Evolutionary conservation across 2,329 filamentous ascomycete species (phyloP).

Genomic region (Claviceps sp.): DNA sequence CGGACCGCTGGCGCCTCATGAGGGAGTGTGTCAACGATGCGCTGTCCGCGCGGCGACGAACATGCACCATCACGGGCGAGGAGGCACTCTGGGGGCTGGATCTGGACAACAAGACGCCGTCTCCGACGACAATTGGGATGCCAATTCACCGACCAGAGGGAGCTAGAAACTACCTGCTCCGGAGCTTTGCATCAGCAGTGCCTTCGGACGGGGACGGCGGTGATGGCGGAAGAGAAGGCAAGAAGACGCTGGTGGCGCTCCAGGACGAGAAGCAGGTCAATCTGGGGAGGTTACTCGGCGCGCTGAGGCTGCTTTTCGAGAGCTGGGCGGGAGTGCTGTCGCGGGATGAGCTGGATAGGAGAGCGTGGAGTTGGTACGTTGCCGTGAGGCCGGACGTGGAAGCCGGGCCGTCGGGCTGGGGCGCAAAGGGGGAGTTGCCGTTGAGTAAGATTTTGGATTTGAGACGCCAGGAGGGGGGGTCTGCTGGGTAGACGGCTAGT

Average conservation of each 20-base stretch:
- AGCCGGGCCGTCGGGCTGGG: constrained; percentile 65
- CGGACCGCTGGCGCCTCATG: constrained; percentile 51
- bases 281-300: constrained; percentile 53
- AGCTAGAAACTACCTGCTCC: constrained; percentile 45
- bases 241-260: constrained; percentile 36
- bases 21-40: constrained; percentile 41
- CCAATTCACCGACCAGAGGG: constrained; percentile 63
- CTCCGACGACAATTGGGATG: constrained; percentile 36
- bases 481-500: not conserved
- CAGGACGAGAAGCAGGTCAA: constrained; percentile 55
- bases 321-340: constrained; percentile 59
- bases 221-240: constrained; percentile 18
- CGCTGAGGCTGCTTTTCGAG: constrained; percentile 56
- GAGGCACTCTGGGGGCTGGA: constrained; percentile 51
- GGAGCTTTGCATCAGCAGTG: constrained; percentile 40
- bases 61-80: constrained; percentile 23
- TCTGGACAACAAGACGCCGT: constrained; percentile 33
- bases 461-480: constrained; percentile 13
- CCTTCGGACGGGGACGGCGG: constrained; percentile 13
- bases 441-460: constrained; percentile 53
- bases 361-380: constrained; percentile 74
- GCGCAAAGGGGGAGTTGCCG: constrained; percentile 60
- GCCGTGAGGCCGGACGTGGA: constrained; percentile 64
- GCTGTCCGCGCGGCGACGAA: constrained; percentile 32
- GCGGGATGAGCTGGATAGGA: constrained; percentile 54